Conservation (phyloP, 345 rosid genomes). For the Gossypium arboreum region DNA sequence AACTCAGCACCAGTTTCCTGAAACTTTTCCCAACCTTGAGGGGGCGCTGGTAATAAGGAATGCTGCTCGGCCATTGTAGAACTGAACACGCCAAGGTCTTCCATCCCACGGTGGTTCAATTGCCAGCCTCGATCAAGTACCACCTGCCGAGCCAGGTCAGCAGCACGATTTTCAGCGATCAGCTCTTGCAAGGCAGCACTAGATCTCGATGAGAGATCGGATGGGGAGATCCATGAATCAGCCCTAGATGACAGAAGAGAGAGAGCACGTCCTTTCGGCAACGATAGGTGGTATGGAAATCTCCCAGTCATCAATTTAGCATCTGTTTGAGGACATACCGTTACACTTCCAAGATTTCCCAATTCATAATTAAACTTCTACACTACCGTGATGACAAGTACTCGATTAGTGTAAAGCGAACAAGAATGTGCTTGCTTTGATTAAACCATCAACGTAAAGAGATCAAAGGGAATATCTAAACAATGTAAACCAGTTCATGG, state of each 20-base stretch:
- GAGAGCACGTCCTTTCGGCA: conserved; percentile 44
- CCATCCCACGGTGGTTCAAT: conserved; percentile 15
- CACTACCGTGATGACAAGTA: neutral
- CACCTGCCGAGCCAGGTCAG: conserved; percentile 34
- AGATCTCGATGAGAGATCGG: conserved; percentile 46
- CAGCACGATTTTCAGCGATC: conserved; percentile 47
- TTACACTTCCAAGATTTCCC: neutral
- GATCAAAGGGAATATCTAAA: no score
- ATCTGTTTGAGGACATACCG: conserved; percentile 7
- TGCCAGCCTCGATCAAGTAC: conserved; percentile 29
- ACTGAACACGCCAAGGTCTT: conserved; percentile 1
- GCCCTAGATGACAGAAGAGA: conserved; percentile 66
- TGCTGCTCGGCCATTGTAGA: conserved; percentile 3
- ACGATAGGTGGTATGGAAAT: conserved; percentile 20
- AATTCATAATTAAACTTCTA: neutral
- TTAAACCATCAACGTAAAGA: no score
- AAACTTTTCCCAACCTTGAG: conserved; percentile 25
- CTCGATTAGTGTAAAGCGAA: no score
- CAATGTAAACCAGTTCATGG: neutral
- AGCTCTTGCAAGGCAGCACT: conserved; percentile 49
- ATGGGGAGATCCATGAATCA: conserved; percentile 34
- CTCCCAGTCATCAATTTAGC: conserved; percentile 23
- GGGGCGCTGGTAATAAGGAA: conserved; percentile 10
- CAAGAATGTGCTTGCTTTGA: neutral
- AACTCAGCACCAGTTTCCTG: conserved; percentile 28